These are phyloP conservation scores for Phyllosticta citribraziliensis DNA, from an alignment of 2,329 filamentous ascomycete species.

Conservation along the genomic window DNA sequence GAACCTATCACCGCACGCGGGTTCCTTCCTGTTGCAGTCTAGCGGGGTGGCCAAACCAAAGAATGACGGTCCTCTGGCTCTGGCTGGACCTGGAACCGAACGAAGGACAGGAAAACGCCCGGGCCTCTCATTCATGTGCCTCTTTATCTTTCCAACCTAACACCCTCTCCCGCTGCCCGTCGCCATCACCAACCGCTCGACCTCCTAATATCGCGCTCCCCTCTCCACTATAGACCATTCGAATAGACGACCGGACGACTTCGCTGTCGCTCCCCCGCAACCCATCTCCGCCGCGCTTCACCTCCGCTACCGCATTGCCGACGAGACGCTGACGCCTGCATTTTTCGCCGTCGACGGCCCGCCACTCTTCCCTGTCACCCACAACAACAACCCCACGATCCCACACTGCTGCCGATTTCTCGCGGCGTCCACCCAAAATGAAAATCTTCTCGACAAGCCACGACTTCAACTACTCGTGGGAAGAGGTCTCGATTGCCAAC, in stretches of 20 bases:
- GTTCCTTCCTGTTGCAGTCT: not conserved
- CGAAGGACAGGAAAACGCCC: not conserved
- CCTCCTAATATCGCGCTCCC: not conserved
- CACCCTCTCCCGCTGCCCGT: not conserved
- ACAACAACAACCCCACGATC: not conserved
- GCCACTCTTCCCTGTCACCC: not conserved
- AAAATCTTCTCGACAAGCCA: slow-evolving; percentile 88
- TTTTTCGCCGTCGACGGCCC: not conserved
- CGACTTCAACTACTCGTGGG: slow-evolving; percentile 97
- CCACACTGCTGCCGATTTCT: not conserved
- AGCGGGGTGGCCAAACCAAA: not conserved
- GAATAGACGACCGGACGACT: not conserved
- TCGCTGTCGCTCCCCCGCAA: not conserved
- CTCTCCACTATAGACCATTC: not conserved
- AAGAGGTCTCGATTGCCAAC: slow-evolving; percentile 93
- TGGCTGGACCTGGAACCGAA: not conserved
- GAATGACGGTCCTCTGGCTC: not conserved
- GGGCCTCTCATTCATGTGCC: not conserved
- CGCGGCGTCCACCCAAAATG: slow-evolving; percentile 43
- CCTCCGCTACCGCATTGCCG: not conserved
- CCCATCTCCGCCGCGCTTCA: not conserved
- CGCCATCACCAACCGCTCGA: not conserved
- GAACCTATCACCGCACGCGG: not conserved
- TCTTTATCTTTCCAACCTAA: not conserved
- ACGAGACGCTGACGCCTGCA: not conserved